Evolutionary conservation across 2,329 filamentous ascomycete species (phyloP), one percentile per base, ranked within the genome.

Genomic region (Cercospora beticola): DNA sequence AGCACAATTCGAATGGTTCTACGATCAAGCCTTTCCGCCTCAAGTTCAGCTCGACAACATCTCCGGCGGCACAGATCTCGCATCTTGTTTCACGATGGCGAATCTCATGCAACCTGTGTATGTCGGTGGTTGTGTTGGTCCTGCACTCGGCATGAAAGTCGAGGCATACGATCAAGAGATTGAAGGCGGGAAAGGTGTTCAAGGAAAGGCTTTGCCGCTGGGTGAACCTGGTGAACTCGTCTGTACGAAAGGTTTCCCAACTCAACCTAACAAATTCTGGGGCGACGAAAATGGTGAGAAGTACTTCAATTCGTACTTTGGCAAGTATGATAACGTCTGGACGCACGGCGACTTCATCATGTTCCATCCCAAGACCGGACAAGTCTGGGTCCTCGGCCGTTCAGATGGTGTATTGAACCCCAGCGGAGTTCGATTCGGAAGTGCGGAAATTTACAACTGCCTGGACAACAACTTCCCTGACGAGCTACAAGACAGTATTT

Each of bases 361-460:
- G 40, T 81, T 91, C 14, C 88, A 94, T 75, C 91, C 91, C 0
- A 72, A 80, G 4, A 94, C 91, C 0, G 86, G 87, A 6, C 86
- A 87, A 57, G 77, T 93, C 5, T 78, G 86, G 12, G 89, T 94
- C 72, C 84, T 92, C 0, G 91, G 91, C 1, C 85, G 91, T 1
- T 90, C 85, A 5, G 92, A 95, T 75, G 92, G 92, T 12, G 92
- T 95, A 2, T 81, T 95, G 62, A 95, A 95, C 76, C 92, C 92
- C 0, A 89, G 86, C 6, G 92, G 92, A 0, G 88, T 95, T 10
- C 85, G 92, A 0, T 96, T 95, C 74, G 92, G 92, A 0, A 91
- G 88, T 4, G 89, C 91, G 0, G 92, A 95, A 78, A 90, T 95
- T 36, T 96, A 95, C 78, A 86, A 85, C 12, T 90, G 94, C 0